Percentiles rank a stretch among this genome's conserved stretches.
Evolutionary conservation across 2,329 filamentous ascomycete species (phyloP).

Genomic region (Ilyonectria destructans): DNA sequence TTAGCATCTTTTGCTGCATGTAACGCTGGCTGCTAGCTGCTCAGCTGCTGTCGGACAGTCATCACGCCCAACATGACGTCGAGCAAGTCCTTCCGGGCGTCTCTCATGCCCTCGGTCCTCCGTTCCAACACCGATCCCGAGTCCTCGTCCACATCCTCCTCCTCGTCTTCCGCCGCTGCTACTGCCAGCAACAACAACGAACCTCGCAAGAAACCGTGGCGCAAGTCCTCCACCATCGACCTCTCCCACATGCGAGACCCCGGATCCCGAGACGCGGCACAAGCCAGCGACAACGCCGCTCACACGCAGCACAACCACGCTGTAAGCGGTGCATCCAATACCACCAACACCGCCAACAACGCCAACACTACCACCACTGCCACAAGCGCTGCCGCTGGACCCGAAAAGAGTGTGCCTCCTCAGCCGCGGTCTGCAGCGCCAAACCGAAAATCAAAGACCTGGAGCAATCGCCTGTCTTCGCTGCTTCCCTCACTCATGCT

Average conservation of each 20-base stretch:
- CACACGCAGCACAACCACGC: constrained; percentile 27
- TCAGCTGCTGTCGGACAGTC: constrained; percentile 42
- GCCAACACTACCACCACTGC: constrained; percentile 22
- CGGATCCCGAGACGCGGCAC: constrained; percentile 39
- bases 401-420: constrained; percentile 42
- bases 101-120: constrained; percentile 56
- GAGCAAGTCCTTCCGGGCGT: constrained; percentile 62
- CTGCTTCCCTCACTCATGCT: constrained; percentile 59
- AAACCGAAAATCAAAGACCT: constrained; percentile 54
- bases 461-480: constrained; percentile 56
- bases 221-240: constrained; percentile 47
- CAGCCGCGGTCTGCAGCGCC: constrained; percentile 38
- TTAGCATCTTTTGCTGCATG: constrained; percentile 52
- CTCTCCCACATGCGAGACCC: constrained; percentile 41
- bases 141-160: constrained; percentile 36
- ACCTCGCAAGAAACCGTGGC: constrained; percentile 44
- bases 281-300: constrained; percentile 34
- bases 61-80: constrained; percentile 62
- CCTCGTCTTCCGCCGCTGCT: constrained; percentile 21
- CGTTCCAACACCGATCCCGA: constrained; percentile 52
- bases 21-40: constrained; percentile 45
- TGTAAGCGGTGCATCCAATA: constrained; percentile 6
- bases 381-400: constrained; percentile 15
- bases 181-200: constrained; percentile 25
- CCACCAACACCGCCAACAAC: constrained; percentile 23